phyloP scores from a whole-genome alignment of 768 basidiomycete species.

The Leccinum sublutescens region DNA sequence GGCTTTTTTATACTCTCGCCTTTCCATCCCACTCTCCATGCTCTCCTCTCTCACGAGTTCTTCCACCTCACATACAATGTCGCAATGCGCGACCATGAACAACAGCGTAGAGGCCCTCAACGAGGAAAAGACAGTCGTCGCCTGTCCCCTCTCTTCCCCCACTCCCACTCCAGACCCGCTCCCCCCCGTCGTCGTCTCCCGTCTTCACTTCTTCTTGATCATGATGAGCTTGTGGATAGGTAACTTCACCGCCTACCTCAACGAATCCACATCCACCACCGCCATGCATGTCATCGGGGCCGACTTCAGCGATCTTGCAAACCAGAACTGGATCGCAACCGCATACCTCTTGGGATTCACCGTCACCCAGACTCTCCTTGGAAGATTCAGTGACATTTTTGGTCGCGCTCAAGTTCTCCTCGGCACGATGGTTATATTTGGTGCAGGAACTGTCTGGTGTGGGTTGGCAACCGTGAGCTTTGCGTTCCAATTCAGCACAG shows the following conservation, averaged over 20 bases:
- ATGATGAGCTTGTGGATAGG: conserved; percentile 35
- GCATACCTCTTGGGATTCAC: conserved; percentile 37
- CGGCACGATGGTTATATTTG: conserved; percentile 36
- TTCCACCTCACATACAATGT: conserved; percentile 29
- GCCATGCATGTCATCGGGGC: conserved; percentile 37
- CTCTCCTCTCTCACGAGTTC: conserved; percentile 23
- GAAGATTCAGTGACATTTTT: conserved; percentile 36
- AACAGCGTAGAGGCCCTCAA: conserved; percentile 28
- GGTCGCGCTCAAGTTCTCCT: conserved; percentile 36
- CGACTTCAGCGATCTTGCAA: conserved; percentile 29
- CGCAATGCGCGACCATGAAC: conserved; percentile 31
- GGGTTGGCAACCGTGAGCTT: conserved; percentile 30
- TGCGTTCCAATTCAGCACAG: not conserved
- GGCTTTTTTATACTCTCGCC: conserved; percentile 17
- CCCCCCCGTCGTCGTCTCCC: conserved; percentile 29
- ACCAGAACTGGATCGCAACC: conserved; percentile 37
- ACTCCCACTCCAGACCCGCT: not conserved
- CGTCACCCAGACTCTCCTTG: conserved; percentile 36
- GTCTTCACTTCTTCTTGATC: conserved; percentile 33
- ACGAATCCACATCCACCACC: conserved; percentile 35
- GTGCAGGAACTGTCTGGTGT: conserved; percentile 34
- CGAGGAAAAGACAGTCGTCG: conserved; percentile 23
- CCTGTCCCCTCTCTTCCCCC: not conserved
- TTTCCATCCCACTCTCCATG: conserved; percentile 1
- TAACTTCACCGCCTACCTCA: conserved; percentile 37